Percentiles rank a stretch among this genome's conserved stretches.
phyloP scores from a whole-genome alignment of 1,284 basidiomycete genomes.

The Tilletia setariae region DNA sequence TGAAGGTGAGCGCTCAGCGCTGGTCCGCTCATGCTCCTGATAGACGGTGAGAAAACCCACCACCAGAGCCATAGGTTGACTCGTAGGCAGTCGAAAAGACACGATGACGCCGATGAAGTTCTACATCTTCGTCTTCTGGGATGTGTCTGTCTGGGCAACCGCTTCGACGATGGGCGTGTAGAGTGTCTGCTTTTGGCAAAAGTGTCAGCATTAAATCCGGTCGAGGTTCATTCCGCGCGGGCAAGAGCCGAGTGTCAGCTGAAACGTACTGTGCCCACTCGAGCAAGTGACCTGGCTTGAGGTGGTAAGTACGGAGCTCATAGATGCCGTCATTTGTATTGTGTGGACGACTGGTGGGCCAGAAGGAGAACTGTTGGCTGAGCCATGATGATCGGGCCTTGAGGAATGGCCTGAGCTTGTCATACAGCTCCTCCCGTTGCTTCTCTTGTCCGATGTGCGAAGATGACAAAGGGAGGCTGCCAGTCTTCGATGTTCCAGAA shows the following conservation, averaged over 20 bases:
- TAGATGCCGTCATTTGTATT: conserved; percentile 33
- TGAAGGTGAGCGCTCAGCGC: neutral
- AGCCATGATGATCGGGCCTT: conserved; percentile 45
- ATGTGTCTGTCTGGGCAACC: neutral
- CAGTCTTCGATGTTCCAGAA: neutral
- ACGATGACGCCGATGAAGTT: conserved; percentile 13
- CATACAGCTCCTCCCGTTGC: conserved; percentile 22
- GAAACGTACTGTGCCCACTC: conserved; percentile 45
- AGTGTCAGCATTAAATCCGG: neutral
- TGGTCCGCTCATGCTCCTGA: neutral
- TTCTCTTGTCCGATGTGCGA: neutral
- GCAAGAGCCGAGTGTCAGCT: neutral
- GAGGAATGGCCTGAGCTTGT: conserved; percentile 28
- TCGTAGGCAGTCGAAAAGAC: neutral
- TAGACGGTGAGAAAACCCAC: neutral
- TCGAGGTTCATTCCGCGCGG: neutral
- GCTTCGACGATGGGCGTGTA: no score
- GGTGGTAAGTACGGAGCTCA: conserved; percentile 49
- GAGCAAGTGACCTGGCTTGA: conserved; percentile 47
- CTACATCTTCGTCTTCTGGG: neutral
- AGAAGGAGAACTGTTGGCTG: conserved; percentile 51
- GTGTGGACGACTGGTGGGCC: conserved; percentile 34
- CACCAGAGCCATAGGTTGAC: neutral
- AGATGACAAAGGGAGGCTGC: no score
- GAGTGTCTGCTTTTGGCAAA: neutral